Conservation (phyloP, 1,284 basidiomycete genomes). For the Flammula alnicola region DNA sequence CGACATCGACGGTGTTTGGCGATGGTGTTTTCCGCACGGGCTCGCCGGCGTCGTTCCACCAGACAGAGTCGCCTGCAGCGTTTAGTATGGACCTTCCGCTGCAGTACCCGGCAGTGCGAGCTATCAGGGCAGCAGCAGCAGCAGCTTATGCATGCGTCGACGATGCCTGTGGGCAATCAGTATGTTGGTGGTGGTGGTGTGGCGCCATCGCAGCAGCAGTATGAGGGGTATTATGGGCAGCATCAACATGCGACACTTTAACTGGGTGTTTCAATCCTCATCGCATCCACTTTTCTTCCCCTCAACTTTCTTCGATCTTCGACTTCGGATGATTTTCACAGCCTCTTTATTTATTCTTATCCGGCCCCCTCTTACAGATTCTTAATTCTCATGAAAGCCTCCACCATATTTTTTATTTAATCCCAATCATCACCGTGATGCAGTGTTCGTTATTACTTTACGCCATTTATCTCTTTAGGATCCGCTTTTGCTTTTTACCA, state of each 20-base stretch:
- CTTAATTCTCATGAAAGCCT: no score
- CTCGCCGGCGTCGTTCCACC: slow-evolving; percentile 35
- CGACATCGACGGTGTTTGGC: slow-evolving; percentile 12
- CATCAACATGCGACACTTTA: slow-evolving; percentile 22
- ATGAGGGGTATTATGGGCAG: slow-evolving; percentile 20
- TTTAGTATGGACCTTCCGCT: slow-evolving; percentile 42
- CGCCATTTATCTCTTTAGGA: no score
- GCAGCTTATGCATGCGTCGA: slow-evolving; percentile 21
- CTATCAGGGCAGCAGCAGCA: slow-evolving; percentile 8
- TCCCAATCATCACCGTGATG: no score
- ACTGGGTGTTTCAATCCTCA: not conserved
- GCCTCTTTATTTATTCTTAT: no score
- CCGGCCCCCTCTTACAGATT: no score
- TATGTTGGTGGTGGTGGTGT: no score
- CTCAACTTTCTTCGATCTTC: no score
- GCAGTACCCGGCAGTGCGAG: slow-evolving; percentile 16
- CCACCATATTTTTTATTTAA: no score
- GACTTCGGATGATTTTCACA: no score
- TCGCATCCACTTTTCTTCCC: not conserved
- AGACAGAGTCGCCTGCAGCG: slow-evolving; percentile 41
- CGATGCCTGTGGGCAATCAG: slow-evolving; percentile 25
- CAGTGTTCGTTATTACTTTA: no score
- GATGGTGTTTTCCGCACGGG: slow-evolving; percentile 38
- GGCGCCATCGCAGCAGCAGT: slow-evolving; percentile 12
- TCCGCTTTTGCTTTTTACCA: no score